A percentile compares a stretch with the other conserved stretches of the same genome.
Evolutionary conservation across 2,329 filamentous ascomycete species (phyloP).

Genomic region (Elsinoe arachidis): DNA sequence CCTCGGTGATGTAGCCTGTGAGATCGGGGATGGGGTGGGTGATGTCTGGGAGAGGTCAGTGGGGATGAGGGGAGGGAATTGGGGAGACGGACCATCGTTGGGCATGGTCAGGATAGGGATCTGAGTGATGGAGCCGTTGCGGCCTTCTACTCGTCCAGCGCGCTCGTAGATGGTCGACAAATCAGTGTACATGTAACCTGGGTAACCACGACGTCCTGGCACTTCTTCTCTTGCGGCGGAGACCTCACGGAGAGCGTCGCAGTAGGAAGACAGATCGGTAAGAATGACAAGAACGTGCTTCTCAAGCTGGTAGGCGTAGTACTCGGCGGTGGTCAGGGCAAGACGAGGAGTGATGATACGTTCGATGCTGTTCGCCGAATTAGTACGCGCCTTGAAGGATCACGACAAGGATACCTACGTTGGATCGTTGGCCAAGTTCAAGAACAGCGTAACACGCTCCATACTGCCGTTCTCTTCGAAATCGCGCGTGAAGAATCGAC

Average conservation of each 20-base stretch:
- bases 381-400: constrained; percentile 15
- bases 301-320: constrained; percentile 99
- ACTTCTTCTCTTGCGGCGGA: constrained; percentile 98
- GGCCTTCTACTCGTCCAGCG: constrained; percentile 91
- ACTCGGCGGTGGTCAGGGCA: constrained; percentile 94
- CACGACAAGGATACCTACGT: constrained; percentile 53
- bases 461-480: constrained; percentile 99
- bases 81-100: constrained; percentile 64
- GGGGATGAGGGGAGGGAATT: constrained; percentile 13
- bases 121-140: constrained; percentile 97
- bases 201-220: constrained; percentile 96
- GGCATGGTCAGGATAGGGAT: constrained; percentile 99
- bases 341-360: constrained; percentile 99
- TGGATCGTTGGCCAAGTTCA: constrained; percentile 98
- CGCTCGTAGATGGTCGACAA: constrained; percentile 99
- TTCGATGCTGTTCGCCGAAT: constrained; percentile 61
- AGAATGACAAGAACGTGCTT: constrained; percentile 99
- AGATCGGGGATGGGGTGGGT: constrained; percentile 98
- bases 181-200: constrained; percentile 99
- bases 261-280: constrained; percentile 96
- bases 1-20: constrained; percentile 98
- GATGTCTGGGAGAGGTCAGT: constrained; percentile 54
- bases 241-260: constrained; percentile 96
- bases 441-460: constrained; percentile 93
- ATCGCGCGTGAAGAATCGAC: constrained; percentile 94